Conservation (phyloP, 2,329 filamentous ascomycete genomes). For the Colletotrichum orbiculare region DNA sequence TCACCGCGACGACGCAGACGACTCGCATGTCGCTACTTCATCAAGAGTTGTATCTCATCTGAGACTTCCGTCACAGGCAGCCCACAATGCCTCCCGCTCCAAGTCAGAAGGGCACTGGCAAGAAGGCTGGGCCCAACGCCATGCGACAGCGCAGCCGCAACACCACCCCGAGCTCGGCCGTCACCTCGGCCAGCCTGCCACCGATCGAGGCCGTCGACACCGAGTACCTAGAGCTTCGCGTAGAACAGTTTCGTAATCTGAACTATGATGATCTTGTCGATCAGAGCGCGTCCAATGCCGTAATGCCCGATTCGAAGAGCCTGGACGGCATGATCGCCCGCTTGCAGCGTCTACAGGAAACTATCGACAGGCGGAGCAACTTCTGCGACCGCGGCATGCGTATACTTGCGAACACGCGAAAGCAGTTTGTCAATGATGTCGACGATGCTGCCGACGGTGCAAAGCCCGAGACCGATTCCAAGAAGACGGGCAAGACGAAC, state of each 20-base stretch:
- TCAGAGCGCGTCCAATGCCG: constrained; percentile 64
- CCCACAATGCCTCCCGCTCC: constrained; percentile 66
- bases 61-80: constrained; percentile 1
- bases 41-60: constrained; percentile 9
- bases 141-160: constrained; percentile 80
- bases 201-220: constrained; percentile 67
- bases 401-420: constrained; percentile 72
- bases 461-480: constrained; percentile 59
- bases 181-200: constrained; percentile 63
- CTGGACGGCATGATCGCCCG: constrained; percentile 72
- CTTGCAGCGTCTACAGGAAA: constrained; percentile 72
- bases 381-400: constrained; percentile 81
- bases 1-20: constrained; percentile 20
- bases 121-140: constrained; percentile 70
- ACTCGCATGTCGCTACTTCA: constrained; percentile 20
- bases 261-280: constrained; percentile 79
- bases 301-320: constrained; percentile 71
- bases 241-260: constrained; percentile 68
- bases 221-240: constrained; percentile 74
- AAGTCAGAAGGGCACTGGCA: constrained; percentile 71
- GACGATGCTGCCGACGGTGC: constrained; percentile 58
- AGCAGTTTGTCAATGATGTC: constrained; percentile 68
- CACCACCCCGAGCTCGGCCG: constrained; percentile 74
- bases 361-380: constrained; percentile 74
- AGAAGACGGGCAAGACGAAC: constrained; percentile 60